Conservation (phyloP, 208 protist species). For the Angomonas ambiguus region DNA sequence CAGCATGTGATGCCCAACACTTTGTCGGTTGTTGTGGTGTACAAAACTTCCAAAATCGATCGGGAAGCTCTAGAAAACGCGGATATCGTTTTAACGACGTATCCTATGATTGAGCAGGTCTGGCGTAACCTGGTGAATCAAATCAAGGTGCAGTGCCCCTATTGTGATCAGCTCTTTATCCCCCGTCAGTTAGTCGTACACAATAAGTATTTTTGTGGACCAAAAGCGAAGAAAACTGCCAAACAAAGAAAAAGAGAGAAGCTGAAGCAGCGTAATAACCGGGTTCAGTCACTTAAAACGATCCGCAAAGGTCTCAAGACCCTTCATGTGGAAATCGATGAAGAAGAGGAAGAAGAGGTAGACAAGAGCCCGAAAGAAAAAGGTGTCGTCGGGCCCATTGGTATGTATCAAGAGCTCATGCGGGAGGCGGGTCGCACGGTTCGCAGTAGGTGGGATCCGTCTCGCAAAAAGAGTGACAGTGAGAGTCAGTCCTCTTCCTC, state of each 20-base stretch:
- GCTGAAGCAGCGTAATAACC: constrained; percentile 19
- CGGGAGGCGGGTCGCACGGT: constrained; percentile 80
- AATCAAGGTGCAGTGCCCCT: constrained; percentile 85
- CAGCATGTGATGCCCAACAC: constrained; percentile 61
- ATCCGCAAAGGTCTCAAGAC: constrained; percentile 80
- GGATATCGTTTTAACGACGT: constrained; percentile 94
- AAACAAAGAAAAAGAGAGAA: constrained; percentile 88
- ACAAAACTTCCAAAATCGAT: constrained; percentile 42
- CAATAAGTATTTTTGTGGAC: constrained; percentile 94
- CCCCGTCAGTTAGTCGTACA: constrained; percentile 85
- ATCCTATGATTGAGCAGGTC: constrained; percentile 89
- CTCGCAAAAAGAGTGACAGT: constrained; percentile 14
- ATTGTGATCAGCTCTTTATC: constrained; percentile 87
- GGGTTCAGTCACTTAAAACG: constrained; percentile 61
- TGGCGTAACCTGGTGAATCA: constrained; percentile 78
- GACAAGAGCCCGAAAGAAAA: constrained; percentile 12
- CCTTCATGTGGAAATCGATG: constrained; percentile 62
- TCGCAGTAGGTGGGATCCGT: constrained; percentile 74
- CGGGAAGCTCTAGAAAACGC: constrained; percentile 70
- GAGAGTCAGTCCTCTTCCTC: constrained; percentile 1
- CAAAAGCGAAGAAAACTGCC: constrained; percentile 67
- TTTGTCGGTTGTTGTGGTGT: constrained; percentile 78
- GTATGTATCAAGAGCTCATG: constrained; percentile 89
- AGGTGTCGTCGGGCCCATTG: constrained; percentile 71
- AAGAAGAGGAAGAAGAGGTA: constrained; percentile 26